phyloP scores from a whole-genome alignment of 2,329 filamentous ascomycete genomes.

The Xylariaceae sp. region DNA sequence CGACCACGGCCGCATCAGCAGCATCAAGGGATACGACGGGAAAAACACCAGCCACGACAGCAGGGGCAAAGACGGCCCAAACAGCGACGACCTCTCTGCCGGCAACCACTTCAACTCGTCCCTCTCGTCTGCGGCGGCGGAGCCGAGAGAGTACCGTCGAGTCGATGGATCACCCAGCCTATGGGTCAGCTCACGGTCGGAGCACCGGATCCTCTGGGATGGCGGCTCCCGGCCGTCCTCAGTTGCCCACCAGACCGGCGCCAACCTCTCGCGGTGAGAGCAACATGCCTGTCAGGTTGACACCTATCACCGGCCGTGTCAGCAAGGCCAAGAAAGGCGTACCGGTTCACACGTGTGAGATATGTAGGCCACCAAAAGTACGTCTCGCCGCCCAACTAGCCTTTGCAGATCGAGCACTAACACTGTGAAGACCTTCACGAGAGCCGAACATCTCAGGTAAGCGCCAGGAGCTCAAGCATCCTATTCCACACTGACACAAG shows the following conservation, averaged over 20 bases:
- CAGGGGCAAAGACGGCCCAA: not conserved
- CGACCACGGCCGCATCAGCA: conserved; percentile 6
- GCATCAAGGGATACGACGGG: too few species aligned
- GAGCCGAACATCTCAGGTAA: conserved; percentile 56
- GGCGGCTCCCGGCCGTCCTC: conserved; percentile 19
- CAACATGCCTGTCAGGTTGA: conserved; percentile 41
- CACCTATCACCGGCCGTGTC: conserved; percentile 48
- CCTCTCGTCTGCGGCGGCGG: conserved; percentile 25
- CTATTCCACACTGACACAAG: conserved; percentile 1
- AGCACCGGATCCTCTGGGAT: conserved; percentile 28
- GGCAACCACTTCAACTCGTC: conserved; percentile 22
- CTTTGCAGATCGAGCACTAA: conserved; percentile 12
- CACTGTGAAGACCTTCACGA: conserved; percentile 46
- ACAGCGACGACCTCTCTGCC: conserved; percentile 14
- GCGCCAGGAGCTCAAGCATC: conserved; percentile 1
- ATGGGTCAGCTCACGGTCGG: conserved; percentile 27
- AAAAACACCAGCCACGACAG: too few species aligned
- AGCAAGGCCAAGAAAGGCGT: conserved; percentile 53
- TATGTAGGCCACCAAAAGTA: conserved; percentile 46
- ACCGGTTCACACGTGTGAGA: conserved; percentile 48
- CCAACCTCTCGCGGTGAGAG: conserved; percentile 22
- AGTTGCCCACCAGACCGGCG: conserved; percentile 34
- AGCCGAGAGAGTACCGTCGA: conserved; percentile 42
- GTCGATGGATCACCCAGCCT: conserved; percentile 37
- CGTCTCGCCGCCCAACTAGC: conserved; percentile 4